Percentiles rank a stretch among this genome's conserved stretches.
These are phyloP conservation scores for Coemansia sp. DNA, from an alignment of 192 early-diverging fungal species.

Conservation along the genomic window DNA sequence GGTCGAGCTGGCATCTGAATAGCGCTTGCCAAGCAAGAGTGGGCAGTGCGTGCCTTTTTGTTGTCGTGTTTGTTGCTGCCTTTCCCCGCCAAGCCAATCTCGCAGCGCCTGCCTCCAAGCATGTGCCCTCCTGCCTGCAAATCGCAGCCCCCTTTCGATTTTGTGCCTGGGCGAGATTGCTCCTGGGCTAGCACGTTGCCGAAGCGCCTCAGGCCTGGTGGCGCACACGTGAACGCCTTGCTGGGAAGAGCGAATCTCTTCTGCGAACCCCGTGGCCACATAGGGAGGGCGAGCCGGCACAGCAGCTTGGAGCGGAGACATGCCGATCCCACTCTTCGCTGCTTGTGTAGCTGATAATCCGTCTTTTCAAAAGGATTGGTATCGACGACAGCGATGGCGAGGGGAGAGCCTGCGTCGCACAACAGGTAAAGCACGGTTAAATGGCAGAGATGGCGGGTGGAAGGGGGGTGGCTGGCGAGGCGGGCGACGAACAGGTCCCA, in stretches of 20 bases:
- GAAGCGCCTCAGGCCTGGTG: not conserved
- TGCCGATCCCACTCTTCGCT: not conserved
- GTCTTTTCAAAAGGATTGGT: not conserved
- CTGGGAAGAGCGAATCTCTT: not conserved
- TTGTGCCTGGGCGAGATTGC: not conserved
- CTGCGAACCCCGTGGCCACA: constrained; percentile 8
- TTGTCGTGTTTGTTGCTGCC: not conserved
- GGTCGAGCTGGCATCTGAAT: not conserved
- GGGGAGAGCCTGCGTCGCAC: too few species aligned
- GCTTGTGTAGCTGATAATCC: not conserved
- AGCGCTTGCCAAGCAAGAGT: not conserved
- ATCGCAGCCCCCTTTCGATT: not conserved
- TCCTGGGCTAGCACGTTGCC: not conserved
- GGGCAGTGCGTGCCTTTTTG: not conserved
- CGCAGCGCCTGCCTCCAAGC: not conserved
- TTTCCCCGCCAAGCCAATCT: not conserved
- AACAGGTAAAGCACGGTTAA: not conserved
- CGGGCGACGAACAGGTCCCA: not conserved
- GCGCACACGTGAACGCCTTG: not conserved
- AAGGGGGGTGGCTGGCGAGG: not conserved
- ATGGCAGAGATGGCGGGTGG: not conserved
- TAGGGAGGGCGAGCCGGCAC: not conserved
- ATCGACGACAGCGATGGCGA: not conserved
- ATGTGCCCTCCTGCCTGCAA: not conserved
- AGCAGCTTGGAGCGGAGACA: not conserved